A percentile compares a stretch with the other conserved stretches of the same genome.
These are phyloP conservation scores for Talaromyces rugulosus DNA, from an alignment of 2,329 filamentous ascomycete species.

Conservation along the genomic window DNA sequence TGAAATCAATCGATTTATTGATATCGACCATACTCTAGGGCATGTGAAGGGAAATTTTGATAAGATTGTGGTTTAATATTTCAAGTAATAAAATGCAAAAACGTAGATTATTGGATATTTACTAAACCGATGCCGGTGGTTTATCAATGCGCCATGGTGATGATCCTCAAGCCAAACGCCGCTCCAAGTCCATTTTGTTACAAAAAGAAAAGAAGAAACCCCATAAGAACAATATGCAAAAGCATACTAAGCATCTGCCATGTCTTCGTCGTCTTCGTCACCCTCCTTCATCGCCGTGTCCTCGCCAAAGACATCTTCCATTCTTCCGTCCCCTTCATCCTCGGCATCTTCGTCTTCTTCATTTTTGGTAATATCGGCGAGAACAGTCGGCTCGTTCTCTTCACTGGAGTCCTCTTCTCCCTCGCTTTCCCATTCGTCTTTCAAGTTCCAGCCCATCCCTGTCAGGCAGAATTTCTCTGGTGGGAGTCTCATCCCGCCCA, in stretches of 20 bases:
- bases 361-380: slow-evolving; percentile 17
- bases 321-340: slow-evolving; percentile 37
- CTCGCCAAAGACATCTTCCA: slow-evolving; percentile 47
- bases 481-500: slow-evolving; percentile 55
- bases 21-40: background rate
- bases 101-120: background rate
- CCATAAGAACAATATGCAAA: background rate
- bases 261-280: slow-evolving; percentile 36
- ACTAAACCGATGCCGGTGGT: background rate
- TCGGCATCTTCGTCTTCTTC: slow-evolving; percentile 31
- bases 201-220: background rate
- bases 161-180: background rate
- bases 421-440: slow-evolving; percentile 56
- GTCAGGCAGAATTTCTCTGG: slow-evolving; percentile 60
- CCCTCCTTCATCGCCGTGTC: slow-evolving; percentile 35
- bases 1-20: background rate
- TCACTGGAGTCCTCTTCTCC: slow-evolving; percentile 40
- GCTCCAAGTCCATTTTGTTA: background rate
- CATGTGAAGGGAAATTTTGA: background rate
- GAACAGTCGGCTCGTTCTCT: background rate
- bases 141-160: slow-evolving; percentile 1
- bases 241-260: slow-evolving; percentile 37
- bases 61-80: background rate
- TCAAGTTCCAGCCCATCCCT: slow-evolving; percentile 53
- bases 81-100: background rate